Base-by-base conservation (phyloP, 1,139 yeast species). In the Hemisphaericaspora xylofermentans region DNA sequence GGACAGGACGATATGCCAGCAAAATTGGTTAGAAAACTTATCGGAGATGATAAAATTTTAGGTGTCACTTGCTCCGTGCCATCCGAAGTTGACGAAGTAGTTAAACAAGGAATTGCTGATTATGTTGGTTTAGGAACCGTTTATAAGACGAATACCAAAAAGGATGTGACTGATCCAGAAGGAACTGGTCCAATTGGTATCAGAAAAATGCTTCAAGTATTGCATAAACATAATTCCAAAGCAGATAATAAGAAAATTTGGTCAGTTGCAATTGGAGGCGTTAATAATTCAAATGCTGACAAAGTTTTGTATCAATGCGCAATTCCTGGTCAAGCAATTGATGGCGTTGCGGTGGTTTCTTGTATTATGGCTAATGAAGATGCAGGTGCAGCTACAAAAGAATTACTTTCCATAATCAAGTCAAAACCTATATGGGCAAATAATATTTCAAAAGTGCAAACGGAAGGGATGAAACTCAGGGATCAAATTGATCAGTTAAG, bases 1-100 rank as follows among this genome's bases (percentile, higher is more conserved):
- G 98, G 98, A 1, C 97, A 89, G 60, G 93, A 84, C 43, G 98
- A 91, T 57, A 86, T 91, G 88, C 76, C 76, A 2, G 84, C 84
- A 2, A 60, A 61, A 1, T 49, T 71, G 21, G 94, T 80, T 0
- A 63, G 97, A 32, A 58, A 68, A 50, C 54, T 87, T 32, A 61
- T 91, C 18, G 96, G 96, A 0, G 76, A 82, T 1, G 70, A 78
- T 44, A 88, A 84, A 64, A 83, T 91, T 44, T 60, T 91, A 35
- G 98, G 98, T 1, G 82, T 91, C 40, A 82, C 93, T 32, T 86
- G 88, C 33, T 78, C 84, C 6, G 70, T 68, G 33, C 70, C 70
- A 0, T 68, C 70, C 3, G 95, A 88, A 56, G 79, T 84, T 1
- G 64, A 69, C 32, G 63, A 60, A 26, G 89, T 84, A 0, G 71